Conservation (phyloP, 2,329 filamentous ascomycete species). For the Acrocalymma vagum region DNA sequence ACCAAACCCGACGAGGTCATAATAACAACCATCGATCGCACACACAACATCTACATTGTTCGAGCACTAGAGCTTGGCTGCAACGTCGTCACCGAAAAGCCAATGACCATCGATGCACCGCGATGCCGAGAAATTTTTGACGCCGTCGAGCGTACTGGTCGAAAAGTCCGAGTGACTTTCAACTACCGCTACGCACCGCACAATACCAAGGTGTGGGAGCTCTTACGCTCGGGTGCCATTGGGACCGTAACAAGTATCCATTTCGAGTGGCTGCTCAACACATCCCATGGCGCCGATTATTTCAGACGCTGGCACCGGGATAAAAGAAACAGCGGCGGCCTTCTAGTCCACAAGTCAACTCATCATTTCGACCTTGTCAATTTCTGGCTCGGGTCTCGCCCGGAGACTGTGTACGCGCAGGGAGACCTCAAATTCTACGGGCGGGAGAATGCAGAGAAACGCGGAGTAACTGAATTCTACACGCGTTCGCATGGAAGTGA, state of each 20-base stretch:
- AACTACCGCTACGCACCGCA: conserved; percentile 73
- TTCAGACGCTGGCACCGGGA: conserved; percentile 71
- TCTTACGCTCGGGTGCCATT: conserved; percentile 64
- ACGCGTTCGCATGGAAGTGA: conserved; percentile 60
- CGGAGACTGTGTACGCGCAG: conserved; percentile 65
- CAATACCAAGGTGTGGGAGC: conserved; percentile 66
- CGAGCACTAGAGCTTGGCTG: conserved; percentile 67
- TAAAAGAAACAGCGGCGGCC: conserved; percentile 66
- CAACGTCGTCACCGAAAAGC: conserved; percentile 70
- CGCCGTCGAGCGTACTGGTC: conserved; percentile 60
- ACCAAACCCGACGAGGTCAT: conserved; percentile 69
- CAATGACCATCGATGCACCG: conserved; percentile 69
- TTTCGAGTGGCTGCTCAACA: conserved; percentile 72
- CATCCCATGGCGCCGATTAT: conserved; percentile 68
- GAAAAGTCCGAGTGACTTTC: conserved; percentile 66
- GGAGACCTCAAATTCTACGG: conserved; percentile 69
- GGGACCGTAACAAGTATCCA: conserved; percentile 65
- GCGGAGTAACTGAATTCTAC: conserved; percentile 63
- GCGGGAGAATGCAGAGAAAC: conserved; percentile 66
- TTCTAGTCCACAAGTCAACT: conserved; percentile 70
- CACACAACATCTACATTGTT: conserved; percentile 68
- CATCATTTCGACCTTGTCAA: conserved; percentile 72
- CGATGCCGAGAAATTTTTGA: conserved; percentile 64
- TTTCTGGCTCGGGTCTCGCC: conserved; percentile 67
- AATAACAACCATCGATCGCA: conserved; percentile 70